These are phyloP conservation scores for Luffa acutangula DNA, from an alignment of 306 rosid genomes.

Conservation along the genomic window DNA sequence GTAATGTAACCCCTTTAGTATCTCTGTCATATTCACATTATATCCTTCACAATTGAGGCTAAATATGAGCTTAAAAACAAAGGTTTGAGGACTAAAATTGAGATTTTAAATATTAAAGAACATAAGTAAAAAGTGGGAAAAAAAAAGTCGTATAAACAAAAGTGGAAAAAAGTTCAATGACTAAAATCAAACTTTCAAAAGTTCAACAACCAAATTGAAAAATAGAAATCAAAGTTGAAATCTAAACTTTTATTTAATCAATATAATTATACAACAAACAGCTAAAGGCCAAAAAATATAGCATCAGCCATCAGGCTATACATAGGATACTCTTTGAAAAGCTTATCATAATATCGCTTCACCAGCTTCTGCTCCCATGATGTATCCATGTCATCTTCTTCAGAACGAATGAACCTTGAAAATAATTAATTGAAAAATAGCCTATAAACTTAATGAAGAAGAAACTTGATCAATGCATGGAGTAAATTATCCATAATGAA, in stretches of 20 bases:
- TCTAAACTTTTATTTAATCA: not conserved
- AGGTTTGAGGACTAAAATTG: not conserved
- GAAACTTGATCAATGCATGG: not conserved
- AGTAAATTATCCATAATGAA: not conserved
- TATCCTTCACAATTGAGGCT: not conserved
- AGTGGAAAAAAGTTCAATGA: not conserved
- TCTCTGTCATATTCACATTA: not conserved
- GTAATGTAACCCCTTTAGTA: not conserved
- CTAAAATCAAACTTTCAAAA: not conserved
- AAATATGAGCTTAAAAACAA: not conserved
- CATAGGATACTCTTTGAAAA: slow-evolving; percentile 95
- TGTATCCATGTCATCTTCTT: slow-evolving; percentile 82
- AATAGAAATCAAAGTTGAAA: not conserved
- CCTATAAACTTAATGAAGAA: not conserved
- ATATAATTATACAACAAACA: not conserved
- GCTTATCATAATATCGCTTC: slow-evolving; percentile 83
- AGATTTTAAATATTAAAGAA: not conserved
- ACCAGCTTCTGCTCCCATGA: slow-evolving; percentile 99
- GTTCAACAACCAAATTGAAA: not conserved
- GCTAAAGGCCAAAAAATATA: not conserved
- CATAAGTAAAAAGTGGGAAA: not conserved
- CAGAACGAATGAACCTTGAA: slow-evolving; percentile 76
- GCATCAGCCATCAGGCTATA: not conserved
- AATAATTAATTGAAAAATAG: not conserved
- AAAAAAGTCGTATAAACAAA: not conserved